Percentiles rank a stretch among this genome's conserved stretches.
These are phyloP conservation scores for Hymenoscyphus albidus DNA, from an alignment of 2,329 filamentous ascomycete species.

Conservation along the genomic window DNA sequence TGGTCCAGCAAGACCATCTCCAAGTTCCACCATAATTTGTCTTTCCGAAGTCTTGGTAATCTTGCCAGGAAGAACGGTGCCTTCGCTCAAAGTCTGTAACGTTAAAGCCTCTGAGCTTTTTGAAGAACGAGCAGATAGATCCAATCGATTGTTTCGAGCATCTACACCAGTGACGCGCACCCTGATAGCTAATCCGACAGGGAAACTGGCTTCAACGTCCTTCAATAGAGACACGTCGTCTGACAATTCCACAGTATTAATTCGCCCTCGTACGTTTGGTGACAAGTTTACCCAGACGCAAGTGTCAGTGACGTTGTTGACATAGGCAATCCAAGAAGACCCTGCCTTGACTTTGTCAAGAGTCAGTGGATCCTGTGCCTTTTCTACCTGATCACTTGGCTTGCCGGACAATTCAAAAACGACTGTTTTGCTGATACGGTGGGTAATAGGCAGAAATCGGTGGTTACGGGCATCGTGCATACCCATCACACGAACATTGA, in stretches of 20 bases:
- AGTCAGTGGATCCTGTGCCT: constrained; percentile 59
- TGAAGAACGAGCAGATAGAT: constrained; percentile 74
- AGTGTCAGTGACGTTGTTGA: constrained; percentile 82
- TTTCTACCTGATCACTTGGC: constrained; percentile 50
- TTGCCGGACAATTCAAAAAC: constrained; percentile 87
- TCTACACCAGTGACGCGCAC: constrained; percentile 76
- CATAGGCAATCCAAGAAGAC: constrained; percentile 72
- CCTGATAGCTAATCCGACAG: constrained; percentile 81
- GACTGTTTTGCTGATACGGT: constrained; percentile 71
- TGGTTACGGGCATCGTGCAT: constrained; percentile 88
- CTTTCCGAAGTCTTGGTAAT: constrained; percentile 84
- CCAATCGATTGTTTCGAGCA: constrained; percentile 67
- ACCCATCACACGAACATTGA: constrained; percentile 76
- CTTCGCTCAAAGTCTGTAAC: constrained; percentile 68
- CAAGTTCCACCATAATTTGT: constrained; percentile 80
- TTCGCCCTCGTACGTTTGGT: constrained; percentile 79
- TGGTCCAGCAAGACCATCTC: constrained; percentile 72
- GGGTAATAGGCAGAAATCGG: constrained; percentile 85
- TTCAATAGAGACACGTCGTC: constrained; percentile 78
- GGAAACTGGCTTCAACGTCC: constrained; percentile 75
- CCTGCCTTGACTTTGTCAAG: constrained; percentile 71
- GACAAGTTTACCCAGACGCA: constrained; percentile 89
- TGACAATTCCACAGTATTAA: constrained; percentile 78
- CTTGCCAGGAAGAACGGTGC: constrained; percentile 77
- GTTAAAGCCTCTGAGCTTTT: constrained; percentile 53